Base-by-base conservation (phyloP, 192 early-diverging fungal species). In the Linnemannia schmuckeri region DNA sequence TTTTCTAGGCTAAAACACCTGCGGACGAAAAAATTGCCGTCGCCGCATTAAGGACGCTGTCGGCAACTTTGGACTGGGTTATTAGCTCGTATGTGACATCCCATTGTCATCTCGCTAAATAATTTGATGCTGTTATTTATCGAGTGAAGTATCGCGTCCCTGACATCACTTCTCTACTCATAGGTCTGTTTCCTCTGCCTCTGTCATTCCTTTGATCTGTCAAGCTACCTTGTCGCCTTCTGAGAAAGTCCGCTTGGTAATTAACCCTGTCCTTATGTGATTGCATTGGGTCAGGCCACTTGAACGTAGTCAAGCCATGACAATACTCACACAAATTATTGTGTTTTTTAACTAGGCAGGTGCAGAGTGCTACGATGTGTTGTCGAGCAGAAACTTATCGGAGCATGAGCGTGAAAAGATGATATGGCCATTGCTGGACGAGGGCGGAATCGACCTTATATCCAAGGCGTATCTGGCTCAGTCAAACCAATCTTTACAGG, bases 351-450 rank as follows among this genome's bases (percentile, higher is more conserved):
- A 44, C 37, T 72, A 92, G 91, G 88, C 85, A 18, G 90, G 91
- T n/a, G 79, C 79, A 1, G 92, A 94, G 42, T 88, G 91, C 66
- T 82, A 91, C n/a, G 68, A 91, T 37, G 88, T 91, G 8, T 61
- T 94, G 12, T 76, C 85, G 12, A 75, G 71, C 46, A 81, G 89
- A 20, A 87, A 84, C 22, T 73, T 89, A 42, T 49, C 89, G 4
- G 83, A 88, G 30, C 40, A 54, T 4, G 82, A 87, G 17, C 76
- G 88, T 17, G 79, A 88, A 70, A 72, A 80, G 37, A 46, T 89
- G 47, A 87, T 82, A n/a, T 83, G 82, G 84, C 80, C 89, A 13
- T n/a, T 90, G 33, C 46, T 87, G 61, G 80, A 86, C 24, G 74
- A 86, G 12, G 81, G 88, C 37, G 84, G 85, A 27, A 44, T 88